A percentile compares a stretch with the other conserved stretches of the same genome.
phyloP scores from a whole-genome alignment of 2,329 filamentous ascomycete genomes.

The Sclerotinia nivalis region DNA sequence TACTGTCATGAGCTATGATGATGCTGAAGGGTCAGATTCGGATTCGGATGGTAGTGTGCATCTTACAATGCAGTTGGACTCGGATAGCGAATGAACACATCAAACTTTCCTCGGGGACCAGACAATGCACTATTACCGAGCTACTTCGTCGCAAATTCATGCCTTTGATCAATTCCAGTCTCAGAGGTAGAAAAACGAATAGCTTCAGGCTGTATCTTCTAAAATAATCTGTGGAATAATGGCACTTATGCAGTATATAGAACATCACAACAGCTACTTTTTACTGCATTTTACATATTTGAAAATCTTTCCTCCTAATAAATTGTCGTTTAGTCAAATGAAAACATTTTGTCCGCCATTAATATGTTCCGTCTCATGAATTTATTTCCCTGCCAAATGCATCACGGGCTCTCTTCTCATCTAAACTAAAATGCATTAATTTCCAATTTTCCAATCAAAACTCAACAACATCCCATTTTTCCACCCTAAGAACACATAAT shows the following conservation, averaged over 20 bases:
- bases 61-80: constrained; percentile 23
- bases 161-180: not conserved
- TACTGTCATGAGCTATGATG: constrained; percentile 13
- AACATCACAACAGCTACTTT: not conserved
- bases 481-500: too few species aligned
- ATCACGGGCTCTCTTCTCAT: not conserved
- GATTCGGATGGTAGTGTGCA: constrained; percentile 22
- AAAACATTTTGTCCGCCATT: not conserved
- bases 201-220: not conserved
- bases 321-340: not conserved
- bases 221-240: not conserved
- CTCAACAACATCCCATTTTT: too few species aligned
- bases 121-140: not conserved
- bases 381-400: not conserved
- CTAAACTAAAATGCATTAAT: too few species aligned
- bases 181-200: not conserved
- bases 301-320: not conserved
- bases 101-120: not conserved
- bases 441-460: too few species aligned
- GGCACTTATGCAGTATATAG: not conserved
- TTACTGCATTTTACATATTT: not conserved
- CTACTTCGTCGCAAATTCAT: not conserved
- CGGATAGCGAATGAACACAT: constrained; percentile 14
- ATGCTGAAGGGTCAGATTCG: constrained; percentile 8
- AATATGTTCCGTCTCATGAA: not conserved